Evolutionary conservation across 495 filamentous ascomycete species (phyloP).

Genomic region (Aspergillus steynii): DNA sequence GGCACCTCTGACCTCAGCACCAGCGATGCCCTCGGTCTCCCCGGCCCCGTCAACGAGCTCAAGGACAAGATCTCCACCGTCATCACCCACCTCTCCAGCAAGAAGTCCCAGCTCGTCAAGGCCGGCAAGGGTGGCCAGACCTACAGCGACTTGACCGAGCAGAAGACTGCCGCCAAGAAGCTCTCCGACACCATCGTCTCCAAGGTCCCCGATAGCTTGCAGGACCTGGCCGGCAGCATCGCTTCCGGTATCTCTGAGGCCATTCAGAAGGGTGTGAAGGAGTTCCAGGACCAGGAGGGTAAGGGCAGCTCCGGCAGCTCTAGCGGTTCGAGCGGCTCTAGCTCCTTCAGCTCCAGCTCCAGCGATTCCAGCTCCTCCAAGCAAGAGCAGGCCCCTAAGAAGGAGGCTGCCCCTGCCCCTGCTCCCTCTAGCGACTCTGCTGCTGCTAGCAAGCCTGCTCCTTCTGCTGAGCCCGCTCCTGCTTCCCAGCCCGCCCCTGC

Average conservation of each 20-base stretch:
- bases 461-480: background rate
- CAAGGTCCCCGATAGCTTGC: slow-evolving; percentile 12
- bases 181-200: slow-evolving; percentile 7
- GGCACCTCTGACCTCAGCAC: slow-evolving; percentile 1
- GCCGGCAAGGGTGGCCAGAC: slow-evolving; percentile 11
- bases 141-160: slow-evolving; percentile 8
- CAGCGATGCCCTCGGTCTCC: slow-evolving; percentile 9
- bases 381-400: background rate
- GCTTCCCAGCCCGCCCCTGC: too few species aligned
- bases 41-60: slow-evolving; percentile 13
- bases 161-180: slow-evolving; percentile 11
- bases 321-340: too few species aligned
- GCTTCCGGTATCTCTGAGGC: slow-evolving; percentile 7
- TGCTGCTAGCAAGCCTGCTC: background rate
- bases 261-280: slow-evolving; percentile 7
- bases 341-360: too few species aligned
- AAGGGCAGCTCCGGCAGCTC: background rate
- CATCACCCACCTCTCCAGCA: slow-evolving; percentile 3
- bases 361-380: too few species aligned
- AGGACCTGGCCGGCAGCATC: slow-evolving; percentile 9
- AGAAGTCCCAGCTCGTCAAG: slow-evolving; percentile 12
- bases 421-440: background rate
- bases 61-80: slow-evolving; percentile 9
- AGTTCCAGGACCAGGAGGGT: slow-evolving; percentile 2
- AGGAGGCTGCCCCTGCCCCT: too few species aligned